Conservation (phyloP, 768 basidiomycete species). For the Tylopilus intermedius region DNA sequence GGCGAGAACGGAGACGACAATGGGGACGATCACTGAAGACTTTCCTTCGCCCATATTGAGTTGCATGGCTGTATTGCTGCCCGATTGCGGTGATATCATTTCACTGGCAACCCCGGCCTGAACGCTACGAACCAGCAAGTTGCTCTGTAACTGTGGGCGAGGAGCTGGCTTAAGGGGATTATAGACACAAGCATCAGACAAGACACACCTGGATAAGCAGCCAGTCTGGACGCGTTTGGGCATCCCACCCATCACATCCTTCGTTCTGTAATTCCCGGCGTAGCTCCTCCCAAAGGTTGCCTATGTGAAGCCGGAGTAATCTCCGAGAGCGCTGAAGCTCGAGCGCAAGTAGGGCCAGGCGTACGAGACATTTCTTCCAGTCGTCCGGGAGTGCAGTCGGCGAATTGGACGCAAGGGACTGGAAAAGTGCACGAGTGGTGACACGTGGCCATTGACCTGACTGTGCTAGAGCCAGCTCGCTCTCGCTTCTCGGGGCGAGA, state of each 20-base stretch:
- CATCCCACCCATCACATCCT: slow-evolving; percentile 20
- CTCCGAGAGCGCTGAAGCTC: slow-evolving; percentile 36
- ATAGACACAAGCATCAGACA: not conserved
- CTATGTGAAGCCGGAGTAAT: slow-evolving; percentile 22
- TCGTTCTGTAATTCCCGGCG: slow-evolving; percentile 22
- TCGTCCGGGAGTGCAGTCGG: slow-evolving; percentile 5
- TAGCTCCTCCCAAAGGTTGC: slow-evolving; percentile 28
- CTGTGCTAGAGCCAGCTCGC: slow-evolving; percentile 15
- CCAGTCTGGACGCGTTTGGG: slow-evolving; percentile 35
- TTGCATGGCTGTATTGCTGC: slow-evolving; percentile 38
- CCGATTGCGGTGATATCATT: slow-evolving; percentile 40
- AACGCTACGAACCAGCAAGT: slow-evolving; percentile 39
- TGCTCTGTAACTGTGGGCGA: slow-evolving; percentile 37
- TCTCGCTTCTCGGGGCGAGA: slow-evolving; percentile 13
- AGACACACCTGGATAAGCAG: slow-evolving; percentile 39
- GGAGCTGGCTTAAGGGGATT: not conserved
- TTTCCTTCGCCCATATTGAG: slow-evolving; percentile 58
- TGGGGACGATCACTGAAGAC: slow-evolving; percentile 43
- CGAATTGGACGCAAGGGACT: slow-evolving; percentile 26
- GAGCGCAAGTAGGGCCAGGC: slow-evolving; percentile 28
- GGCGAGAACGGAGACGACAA: slow-evolving; percentile 37
- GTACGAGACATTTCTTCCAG: slow-evolving; percentile 31
- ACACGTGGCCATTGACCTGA: slow-evolving; percentile 38
- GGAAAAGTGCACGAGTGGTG: slow-evolving; percentile 29
- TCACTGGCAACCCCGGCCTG: slow-evolving; percentile 39